phyloP scores from a whole-genome alignment of 805 yeast genomes.

The Starmerella apis region DNA sequence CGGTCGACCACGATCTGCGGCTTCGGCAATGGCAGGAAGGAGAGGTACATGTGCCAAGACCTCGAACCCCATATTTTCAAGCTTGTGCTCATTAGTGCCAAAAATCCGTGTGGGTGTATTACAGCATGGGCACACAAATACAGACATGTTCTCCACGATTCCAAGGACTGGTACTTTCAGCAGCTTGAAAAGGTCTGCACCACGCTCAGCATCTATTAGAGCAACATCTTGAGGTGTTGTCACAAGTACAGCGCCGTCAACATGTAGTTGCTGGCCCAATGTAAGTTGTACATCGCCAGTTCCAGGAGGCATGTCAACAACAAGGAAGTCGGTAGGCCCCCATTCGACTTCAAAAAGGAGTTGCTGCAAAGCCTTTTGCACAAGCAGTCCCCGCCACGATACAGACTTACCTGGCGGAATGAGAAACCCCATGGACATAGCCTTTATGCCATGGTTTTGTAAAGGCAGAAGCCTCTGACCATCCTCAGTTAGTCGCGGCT shows the following conservation, averaged over 20 bases:
- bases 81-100: constrained; percentile 50
- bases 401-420: constrained; percentile 53
- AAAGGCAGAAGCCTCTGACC: constrained; percentile 54
- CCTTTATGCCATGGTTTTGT: constrained; percentile 60
- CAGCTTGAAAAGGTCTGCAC: constrained; percentile 65
- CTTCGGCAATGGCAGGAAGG: constrained; percentile 46
- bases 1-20: constrained; percentile 59
- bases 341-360: constrained; percentile 74
- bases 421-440: constrained; percentile 85
- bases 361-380: constrained; percentile 78
- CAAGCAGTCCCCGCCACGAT: constrained; percentile 81
- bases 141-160: constrained; percentile 74
- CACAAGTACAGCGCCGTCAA: constrained; percentile 73
- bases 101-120: constrained; percentile 62
- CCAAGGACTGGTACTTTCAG: constrained; percentile 66
- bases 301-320: constrained; percentile 84
- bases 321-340: constrained; percentile 50
- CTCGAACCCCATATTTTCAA: constrained; percentile 37
- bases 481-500: constrained; percentile 44
- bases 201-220: constrained; percentile 65
- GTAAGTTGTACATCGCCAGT: constrained; percentile 83
- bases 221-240: constrained; percentile 85
- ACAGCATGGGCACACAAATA: constrained; percentile 66
- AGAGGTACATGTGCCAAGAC: constrained; percentile 58
- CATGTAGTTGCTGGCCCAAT: constrained; percentile 62